Evolutionary conservation across 75 land plant genomes (phyloP).

Genomic region (Pseudotsuga menziesii): DNA sequence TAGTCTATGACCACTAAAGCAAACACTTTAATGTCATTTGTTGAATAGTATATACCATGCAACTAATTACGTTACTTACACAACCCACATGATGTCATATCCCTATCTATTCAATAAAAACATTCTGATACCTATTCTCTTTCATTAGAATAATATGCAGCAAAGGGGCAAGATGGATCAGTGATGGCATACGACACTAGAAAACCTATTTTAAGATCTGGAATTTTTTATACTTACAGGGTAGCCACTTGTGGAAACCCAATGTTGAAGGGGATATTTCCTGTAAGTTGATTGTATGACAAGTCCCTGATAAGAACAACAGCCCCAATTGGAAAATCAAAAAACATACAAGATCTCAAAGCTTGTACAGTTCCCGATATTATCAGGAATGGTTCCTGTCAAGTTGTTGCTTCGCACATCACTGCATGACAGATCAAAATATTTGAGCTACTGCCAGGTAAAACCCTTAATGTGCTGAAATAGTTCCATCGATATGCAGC

Average conservation of each 20-base stretch:
- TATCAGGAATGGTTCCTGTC: constrained; percentile 84
- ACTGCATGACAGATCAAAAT: constrained; percentile 28
- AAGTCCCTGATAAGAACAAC: constrained; percentile 54
- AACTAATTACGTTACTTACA: no score
- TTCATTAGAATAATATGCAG: not conserved
- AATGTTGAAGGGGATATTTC: constrained; percentile 93
- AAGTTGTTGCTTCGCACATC: constrained; percentile 91
- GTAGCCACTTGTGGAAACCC: constrained; percentile 95
- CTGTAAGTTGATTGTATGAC: constrained; percentile 73
- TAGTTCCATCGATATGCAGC: not conserved
- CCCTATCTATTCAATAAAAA: not conserved
- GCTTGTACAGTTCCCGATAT: constrained; percentile 80
- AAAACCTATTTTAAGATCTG: not conserved
- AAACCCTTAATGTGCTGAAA: not conserved
- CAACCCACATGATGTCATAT: not conserved
- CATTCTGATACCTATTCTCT: not conserved
- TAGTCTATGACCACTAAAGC: not conserved
- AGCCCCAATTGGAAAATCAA: not conserved
- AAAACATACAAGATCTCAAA: constrained; percentile 71
- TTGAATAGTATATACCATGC: no score
- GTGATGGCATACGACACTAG: not conserved
- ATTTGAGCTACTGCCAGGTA: no score
- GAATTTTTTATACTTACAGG: constrained; percentile 43
- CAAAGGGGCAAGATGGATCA: no score
- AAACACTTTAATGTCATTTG: no score